Base-by-base conservation (phyloP, 257 asterid species). In the Nemophila menziesii region DNA sequence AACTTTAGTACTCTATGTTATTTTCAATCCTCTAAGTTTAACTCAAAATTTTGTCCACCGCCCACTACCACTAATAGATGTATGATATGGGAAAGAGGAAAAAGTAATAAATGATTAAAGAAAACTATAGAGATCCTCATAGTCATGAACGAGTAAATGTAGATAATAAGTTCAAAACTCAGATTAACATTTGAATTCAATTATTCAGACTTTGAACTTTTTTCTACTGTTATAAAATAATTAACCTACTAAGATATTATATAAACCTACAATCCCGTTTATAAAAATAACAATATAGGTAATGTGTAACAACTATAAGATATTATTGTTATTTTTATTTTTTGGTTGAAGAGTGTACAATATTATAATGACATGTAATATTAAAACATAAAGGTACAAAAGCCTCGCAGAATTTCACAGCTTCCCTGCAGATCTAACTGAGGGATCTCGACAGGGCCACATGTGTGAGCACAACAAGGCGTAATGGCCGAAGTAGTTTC, bases 401-500 rank as follows among this genome's bases (percentile, higher is more conserved):
- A 50, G 47, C 42, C 52, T 17, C 52, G 22, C 55, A 50, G 43
- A 56, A 52, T 53, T 61, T 55, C 49, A 67, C 62, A 52, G 59
- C 23, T 38, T 49, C 23, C 36, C 54, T 46, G 57, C 38, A 24
- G 43, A 47, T 52, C 36, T 46, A 20, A 49, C 20, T 34, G 54
- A 22, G 9, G 48, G 20, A 29, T 50, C 49, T 7, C 42, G 63
- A 61, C 59, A 66, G 39, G 43, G 53, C 64, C 73, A 61, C 69
- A 57, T 56, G 73, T 13, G 44, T 5, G 56, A 48, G 58, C 62
- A 67, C 56, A 42, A 43, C 55, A 39, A 55, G 53, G 21, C 56
- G 43, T n/a, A 4, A 24, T n/a, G 33, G 33, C 33, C 33, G 6
- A 9, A 9, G 6, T 9, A 4, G 4, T 4, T 24, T 24, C 33